Conservation (phyloP, 2,329 filamentous ascomycete genomes). For the Colletotrichum cereale region DNA sequence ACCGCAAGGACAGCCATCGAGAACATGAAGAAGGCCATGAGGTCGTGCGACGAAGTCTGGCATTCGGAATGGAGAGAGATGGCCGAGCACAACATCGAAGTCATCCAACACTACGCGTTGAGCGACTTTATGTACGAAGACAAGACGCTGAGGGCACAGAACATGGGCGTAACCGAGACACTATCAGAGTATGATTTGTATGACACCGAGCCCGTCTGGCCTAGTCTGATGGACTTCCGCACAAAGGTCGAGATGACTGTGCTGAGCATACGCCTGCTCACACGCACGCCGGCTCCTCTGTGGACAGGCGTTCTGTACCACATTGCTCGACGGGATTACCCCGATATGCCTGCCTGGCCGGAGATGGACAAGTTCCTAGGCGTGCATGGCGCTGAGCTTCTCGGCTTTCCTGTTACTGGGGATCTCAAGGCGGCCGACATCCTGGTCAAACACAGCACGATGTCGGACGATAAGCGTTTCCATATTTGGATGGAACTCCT, state of each 20-base stretch:
- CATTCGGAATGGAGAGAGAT: not conserved
- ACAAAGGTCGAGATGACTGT: not conserved
- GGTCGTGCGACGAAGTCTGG: not conserved
- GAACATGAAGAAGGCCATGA: not conserved
- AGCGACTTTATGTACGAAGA: not conserved
- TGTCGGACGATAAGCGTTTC: not conserved
- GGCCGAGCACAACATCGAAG: not conserved
- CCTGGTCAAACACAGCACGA: not conserved
- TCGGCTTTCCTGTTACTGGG: not conserved
- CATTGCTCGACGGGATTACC: conserved; percentile 1
- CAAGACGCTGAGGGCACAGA: not conserved
- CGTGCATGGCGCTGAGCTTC: conserved; percentile 6
- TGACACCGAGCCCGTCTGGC: conserved; percentile 8
- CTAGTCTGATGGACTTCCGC: conserved; percentile 1
- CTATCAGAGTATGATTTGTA: not conserved
- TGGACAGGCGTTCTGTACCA: conserved; percentile 11
- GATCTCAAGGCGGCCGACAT: not conserved
- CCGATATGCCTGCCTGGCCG: not conserved
- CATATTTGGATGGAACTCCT: not conserved
- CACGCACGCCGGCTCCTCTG: not conserved
- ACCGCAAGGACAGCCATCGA: not conserved
- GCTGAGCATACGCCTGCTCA: not conserved
- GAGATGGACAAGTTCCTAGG: conserved; percentile 11
- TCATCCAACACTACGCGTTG: not conserved
- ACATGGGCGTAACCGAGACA: not conserved